Evolutionary conservation across 345 rosid species (phyloP).

Genomic region (Ceriops zippeliana): DNA sequence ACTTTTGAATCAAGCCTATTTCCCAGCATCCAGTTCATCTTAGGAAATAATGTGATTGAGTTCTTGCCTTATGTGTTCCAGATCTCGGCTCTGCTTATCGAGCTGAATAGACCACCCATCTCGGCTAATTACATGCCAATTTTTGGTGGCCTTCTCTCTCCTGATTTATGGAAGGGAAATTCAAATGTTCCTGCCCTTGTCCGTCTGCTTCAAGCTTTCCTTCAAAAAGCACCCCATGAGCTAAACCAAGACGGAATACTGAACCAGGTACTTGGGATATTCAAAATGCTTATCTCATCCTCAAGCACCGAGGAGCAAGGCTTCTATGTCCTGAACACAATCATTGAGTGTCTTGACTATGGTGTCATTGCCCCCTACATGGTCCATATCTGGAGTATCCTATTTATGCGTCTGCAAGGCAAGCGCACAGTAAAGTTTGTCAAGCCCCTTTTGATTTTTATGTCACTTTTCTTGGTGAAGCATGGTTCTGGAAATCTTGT

Average conservation of each 20-base stretch:
- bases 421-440: conserved; percentile 61
- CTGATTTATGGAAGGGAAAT: conserved; percentile 81
- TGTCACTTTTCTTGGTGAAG: conserved; percentile 91
- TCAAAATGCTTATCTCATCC: conserved; percentile 59
- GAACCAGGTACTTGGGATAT: conserved; percentile 83
- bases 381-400: conserved; percentile 64
- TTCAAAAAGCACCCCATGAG: conserved; percentile 85
- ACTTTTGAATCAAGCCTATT: conserved; percentile 74
- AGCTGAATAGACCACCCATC: conserved; percentile 81
- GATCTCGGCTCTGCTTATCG: conserved; percentile 91
- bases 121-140: conserved; percentile 77
- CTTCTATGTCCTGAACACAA: conserved; percentile 86
- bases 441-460: conserved; percentile 73
- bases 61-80: conserved; percentile 98
- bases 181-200: conserved; percentile 98
- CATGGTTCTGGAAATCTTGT: conserved; percentile 68
- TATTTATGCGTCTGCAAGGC: conserved; percentile 69
- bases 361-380: conserved; percentile 54
- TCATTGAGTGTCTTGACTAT: conserved; percentile 77
- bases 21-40: conserved; percentile 76
- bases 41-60: conserved; percentile 78
- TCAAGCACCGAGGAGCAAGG: conserved; percentile 93
- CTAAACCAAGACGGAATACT: conserved; percentile 72
- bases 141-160: conserved; percentile 71
- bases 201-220: conserved; percentile 96